Conservation (phyloP, 2,329 filamentous ascomycete species). For the Helminthosporium solani region DNA sequence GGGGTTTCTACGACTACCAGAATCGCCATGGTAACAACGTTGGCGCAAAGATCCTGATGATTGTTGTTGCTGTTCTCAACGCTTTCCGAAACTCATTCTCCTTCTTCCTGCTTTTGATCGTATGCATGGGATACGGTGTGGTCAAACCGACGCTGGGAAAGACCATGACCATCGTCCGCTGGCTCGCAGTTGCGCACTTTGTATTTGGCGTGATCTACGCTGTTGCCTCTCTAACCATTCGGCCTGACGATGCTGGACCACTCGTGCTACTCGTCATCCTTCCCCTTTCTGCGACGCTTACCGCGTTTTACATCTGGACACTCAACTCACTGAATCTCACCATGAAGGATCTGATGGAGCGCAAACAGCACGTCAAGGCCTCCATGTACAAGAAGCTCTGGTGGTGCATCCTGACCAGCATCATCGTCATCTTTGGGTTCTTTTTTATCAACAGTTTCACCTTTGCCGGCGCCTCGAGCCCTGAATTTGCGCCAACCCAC, state of each 20-base stretch:
- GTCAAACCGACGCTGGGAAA: constrained; percentile 90
- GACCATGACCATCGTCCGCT: constrained; percentile 91
- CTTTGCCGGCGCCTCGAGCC: constrained; percentile 80
- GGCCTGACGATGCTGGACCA: constrained; percentile 84
- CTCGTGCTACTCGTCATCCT: constrained; percentile 91
- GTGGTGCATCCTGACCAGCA: constrained; percentile 93
- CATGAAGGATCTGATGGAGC: constrained; percentile 91
- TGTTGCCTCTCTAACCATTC: constrained; percentile 82
- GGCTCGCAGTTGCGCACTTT: constrained; percentile 89
- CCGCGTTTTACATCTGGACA: constrained; percentile 98
- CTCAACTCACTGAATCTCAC: constrained; percentile 92
- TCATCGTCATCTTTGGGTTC: constrained; percentile 94
- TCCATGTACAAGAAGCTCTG: constrained; percentile 97
- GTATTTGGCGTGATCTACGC: constrained; percentile 93
- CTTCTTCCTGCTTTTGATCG: constrained; percentile 95
- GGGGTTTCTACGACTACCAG: constrained; percentile 97
- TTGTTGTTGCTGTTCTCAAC: constrained; percentile 89
- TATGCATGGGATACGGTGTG: constrained; percentile 99
- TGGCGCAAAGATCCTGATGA: constrained; percentile 80
- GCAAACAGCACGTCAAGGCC: constrained; percentile 91
- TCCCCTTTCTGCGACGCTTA: constrained; percentile 86
- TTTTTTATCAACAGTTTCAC: constrained; percentile 98
- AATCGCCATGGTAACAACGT: constrained; percentile 85
- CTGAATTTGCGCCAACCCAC: constrained; percentile 91
- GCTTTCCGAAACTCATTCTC: constrained; percentile 96